Base-by-base conservation (phyloP, 2,329 filamentous ascomycete genomes). In the Fusarium duplospermum region DNA sequence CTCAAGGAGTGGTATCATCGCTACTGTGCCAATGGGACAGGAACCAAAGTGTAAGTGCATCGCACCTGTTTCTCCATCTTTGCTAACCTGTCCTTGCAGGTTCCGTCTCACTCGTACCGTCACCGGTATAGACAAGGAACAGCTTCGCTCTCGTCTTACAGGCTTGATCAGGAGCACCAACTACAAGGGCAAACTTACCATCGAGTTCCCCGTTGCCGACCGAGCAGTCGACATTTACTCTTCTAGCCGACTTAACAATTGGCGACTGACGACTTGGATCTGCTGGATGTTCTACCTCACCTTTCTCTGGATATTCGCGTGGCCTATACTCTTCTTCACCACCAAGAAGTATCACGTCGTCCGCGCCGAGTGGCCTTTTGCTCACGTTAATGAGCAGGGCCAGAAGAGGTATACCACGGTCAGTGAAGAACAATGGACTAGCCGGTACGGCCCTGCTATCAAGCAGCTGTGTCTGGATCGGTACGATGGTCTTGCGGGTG, bases 141-240 rank as follows among this genome's bases (percentile, higher is more conserved):
- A 27, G 0, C 50, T 76, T 10, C 61, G 52, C 4, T 38, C 38
- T 10, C 50, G 57, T 18, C 52, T 76, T 2, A 18, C 7, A 4
- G 27, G 38, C 0, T 24, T 60, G 6, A 54, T 76, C 50, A 62
- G 74, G 27, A 64, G 60, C 10, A 76, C 70, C n/a, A 76, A 76
- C 67, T 76, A 76, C 42, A 73, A 57, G 35, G 74, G 74, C 6
- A 47, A 62, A 2, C 66, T 76, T 11, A 20, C 40, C 2, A 66
- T 76, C 1, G 70, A 76, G 13, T 72, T 76, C 20, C 74, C 75
- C 0, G 67, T 76, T 0, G 75, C 70, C 0, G 72, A 77, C 8
- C 71, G 75, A 27, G 74, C 75, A 29, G 74, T 76, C 6, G 75
- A 76, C 14, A 76, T 76, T 18, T 77, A 76, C 52, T 76, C 75